Evolutionary conservation across 345 rosid species (phyloP).

Genomic region (Corchorus olitorius): DNA sequence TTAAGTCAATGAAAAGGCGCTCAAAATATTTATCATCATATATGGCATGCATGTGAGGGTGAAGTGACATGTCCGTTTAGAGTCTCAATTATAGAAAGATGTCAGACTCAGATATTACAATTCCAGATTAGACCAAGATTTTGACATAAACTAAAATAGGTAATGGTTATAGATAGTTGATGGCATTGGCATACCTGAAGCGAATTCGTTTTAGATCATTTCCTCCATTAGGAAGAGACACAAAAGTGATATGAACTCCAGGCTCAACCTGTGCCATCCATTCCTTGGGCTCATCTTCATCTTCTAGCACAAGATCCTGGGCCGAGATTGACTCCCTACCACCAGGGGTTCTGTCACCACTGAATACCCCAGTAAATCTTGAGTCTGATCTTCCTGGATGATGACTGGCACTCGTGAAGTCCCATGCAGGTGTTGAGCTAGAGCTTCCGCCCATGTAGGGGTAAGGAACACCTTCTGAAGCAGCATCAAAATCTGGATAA

Average conservation of each 20-base stretch:
- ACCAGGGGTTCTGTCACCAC: constrained; percentile 54
- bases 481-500: constrained; percentile 70
- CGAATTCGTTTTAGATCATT: constrained; percentile 95
- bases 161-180: not conserved
- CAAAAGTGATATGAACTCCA: constrained; percentile 93
- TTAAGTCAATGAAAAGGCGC: not conserved
- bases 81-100: not conserved
- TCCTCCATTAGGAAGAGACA: constrained; percentile 88
- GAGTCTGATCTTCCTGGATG: constrained; percentile 50
- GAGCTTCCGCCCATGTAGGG: constrained; percentile 77
- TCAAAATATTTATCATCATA: not conserved
- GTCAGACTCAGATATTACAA: not conserved
- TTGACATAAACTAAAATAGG: not conserved
- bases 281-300: constrained; percentile 82
- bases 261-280: constrained; percentile 99
- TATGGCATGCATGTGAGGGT: not conserved
- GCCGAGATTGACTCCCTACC: constrained; percentile 53
- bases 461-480: constrained; percentile 80
- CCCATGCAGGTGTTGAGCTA: constrained; percentile 96
- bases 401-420: constrained; percentile 55
- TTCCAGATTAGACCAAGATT: not conserved
- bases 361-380: constrained; percentile 41
- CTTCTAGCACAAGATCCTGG: constrained; percentile 72
- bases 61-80: not conserved
- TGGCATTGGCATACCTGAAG: constrained; percentile 58